Percentiles rank a stretch among this genome's conserved stretches.
Evolutionary conservation across 83 land plant genomes (phyloP).

Genomic region (Diphasiastrum complanatum): DNA sequence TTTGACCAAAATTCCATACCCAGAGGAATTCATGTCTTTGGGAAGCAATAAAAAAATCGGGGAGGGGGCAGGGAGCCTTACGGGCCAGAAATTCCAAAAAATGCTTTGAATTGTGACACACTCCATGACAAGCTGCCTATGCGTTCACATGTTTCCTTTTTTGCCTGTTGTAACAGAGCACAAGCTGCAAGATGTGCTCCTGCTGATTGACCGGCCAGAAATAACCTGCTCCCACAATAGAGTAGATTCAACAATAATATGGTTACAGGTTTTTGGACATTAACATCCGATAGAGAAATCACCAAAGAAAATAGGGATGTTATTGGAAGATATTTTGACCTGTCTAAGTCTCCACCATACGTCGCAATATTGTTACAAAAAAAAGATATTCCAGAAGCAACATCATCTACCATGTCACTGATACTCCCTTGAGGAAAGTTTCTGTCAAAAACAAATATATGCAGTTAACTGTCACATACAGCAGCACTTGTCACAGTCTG

Average conservation of each 20-base stretch:
- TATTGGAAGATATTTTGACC: too few species aligned
- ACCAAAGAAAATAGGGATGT: background rate
- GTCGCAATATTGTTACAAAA: conserved; percentile 14
- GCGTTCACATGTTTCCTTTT: background rate
- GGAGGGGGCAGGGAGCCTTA: too few species aligned
- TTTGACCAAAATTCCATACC: too few species aligned
- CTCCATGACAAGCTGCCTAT: conserved; percentile 4
- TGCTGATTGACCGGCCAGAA: conserved; percentile 17
- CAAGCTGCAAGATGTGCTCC: conserved; percentile 22
- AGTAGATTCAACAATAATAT: too few species aligned
- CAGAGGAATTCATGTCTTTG: too few species aligned
- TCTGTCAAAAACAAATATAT: background rate
- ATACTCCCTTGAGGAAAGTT: conserved; percentile 19
- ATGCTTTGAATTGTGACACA: conserved; percentile 18
- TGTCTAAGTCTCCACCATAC: conserved; percentile 21
- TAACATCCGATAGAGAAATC: background rate
- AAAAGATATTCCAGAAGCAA: conserved; percentile 8
- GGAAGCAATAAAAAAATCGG: too few species aligned
- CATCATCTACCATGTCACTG: conserved; percentile 21
- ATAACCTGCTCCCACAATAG: conserved; percentile 2
- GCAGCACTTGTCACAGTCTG: too few species aligned
- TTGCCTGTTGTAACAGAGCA: conserved; percentile 15
- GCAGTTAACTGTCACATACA: background rate
- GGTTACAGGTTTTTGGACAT: background rate
- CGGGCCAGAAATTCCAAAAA: conserved; percentile 21